Percentiles rank a stretch among this genome's conserved stretches.
Evolutionary conservation across 164 flowering plant genomes (phyloP).

Genomic region (Protea cynaroides): DNA sequence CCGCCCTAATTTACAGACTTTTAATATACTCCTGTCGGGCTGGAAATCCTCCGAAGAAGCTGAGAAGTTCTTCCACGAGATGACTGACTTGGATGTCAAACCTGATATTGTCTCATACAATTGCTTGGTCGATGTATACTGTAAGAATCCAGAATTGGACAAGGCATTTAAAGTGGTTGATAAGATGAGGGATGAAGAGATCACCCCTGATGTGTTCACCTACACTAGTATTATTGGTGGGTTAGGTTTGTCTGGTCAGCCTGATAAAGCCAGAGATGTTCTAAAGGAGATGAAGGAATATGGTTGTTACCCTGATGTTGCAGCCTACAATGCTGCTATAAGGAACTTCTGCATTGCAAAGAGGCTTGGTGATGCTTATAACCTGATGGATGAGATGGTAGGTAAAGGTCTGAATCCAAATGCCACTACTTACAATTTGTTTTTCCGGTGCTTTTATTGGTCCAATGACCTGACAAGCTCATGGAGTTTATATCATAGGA

Average conservation of each 20-base stretch:
- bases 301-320: slow-evolving; percentile 81
- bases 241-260: slow-evolving; percentile 81
- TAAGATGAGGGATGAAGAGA: slow-evolving; percentile 50
- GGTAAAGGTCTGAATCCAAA: slow-evolving; percentile 61
- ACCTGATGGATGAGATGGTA: slow-evolving; percentile 72
- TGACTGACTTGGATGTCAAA: slow-evolving; percentile 58
- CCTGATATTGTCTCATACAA: slow-evolving; percentile 87
- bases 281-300: slow-evolving; percentile 82
- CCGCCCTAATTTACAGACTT: slow-evolving; percentile 62
- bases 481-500: slow-evolving; percentile 61
- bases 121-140: slow-evolving; percentile 77
- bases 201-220: slow-evolving; percentile 63
- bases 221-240: slow-evolving; percentile 84
- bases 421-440: slow-evolving; percentile 73
- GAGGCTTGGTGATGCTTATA: slow-evolving; percentile 64
- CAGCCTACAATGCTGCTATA: slow-evolving; percentile 81
- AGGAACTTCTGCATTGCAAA: slow-evolving; percentile 80
- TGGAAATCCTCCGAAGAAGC: slow-evolving; percentile 85
- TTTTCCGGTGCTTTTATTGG: slow-evolving; percentile 66
- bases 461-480: slow-evolving; percentile 59
- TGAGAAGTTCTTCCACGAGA: slow-evolving; percentile 65
- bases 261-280: slow-evolving; percentile 72
- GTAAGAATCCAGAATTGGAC: slow-evolving; percentile 62
- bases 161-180: slow-evolving; percentile 57
- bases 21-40: slow-evolving; percentile 77